Percentiles rank a stretch among this genome's conserved stretches.
phyloP scores from a whole-genome alignment of 345 rosid species.

The Citrus cavaleriei region DNA sequence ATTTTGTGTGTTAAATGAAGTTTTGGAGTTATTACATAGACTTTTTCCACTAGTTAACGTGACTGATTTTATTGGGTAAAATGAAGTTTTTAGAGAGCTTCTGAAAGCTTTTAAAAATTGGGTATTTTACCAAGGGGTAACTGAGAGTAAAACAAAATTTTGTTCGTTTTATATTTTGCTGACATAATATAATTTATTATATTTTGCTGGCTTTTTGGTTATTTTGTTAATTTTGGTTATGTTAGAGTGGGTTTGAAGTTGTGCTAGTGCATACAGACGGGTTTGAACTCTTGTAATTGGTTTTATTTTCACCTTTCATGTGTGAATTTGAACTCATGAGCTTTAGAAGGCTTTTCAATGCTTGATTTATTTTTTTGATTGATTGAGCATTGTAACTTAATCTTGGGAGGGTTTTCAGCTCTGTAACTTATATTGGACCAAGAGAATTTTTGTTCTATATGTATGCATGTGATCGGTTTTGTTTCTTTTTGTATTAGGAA shows the following conservation, averaged over 20 bases:
- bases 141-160: not conserved
- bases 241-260: not conserved
- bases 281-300: not conserved
- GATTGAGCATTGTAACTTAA: not conserved
- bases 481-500: not conserved
- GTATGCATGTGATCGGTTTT: not conserved
- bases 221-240: not conserved
- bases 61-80: not conserved
- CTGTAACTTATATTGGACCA: not conserved
- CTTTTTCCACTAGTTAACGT: not conserved
- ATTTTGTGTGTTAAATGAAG: not conserved
- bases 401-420: not conserved
- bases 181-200: not conserved
- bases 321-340: not conserved
- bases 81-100: not conserved
- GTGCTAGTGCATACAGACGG: not conserved
- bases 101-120: not conserved
- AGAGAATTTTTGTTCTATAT: not conserved
- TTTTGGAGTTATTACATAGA: not conserved
- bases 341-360: not conserved
- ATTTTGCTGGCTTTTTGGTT: not conserved
- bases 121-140: not conserved
- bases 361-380: not conserved
- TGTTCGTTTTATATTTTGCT: not conserved
- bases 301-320: not conserved